phyloP scores from a whole-genome alignment of 257 asterid species.

The Nicotiana otophora region DNA sequence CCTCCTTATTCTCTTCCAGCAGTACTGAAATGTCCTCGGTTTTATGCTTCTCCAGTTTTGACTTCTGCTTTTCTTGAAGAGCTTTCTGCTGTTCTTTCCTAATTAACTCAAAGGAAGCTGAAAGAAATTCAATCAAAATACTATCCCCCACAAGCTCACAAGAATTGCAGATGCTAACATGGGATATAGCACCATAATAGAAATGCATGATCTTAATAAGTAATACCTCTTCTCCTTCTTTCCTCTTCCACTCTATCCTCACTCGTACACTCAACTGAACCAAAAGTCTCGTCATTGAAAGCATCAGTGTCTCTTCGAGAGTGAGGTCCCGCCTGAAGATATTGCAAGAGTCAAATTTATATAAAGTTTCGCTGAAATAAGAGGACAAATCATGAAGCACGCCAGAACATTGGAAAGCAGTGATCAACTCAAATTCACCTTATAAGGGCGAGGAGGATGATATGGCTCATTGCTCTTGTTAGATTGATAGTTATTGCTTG shows the following conservation, averaged over 20 bases:
- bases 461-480: slow-evolving; percentile 75
- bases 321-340: slow-evolving; percentile 64
- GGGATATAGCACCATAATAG: neutral
- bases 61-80: slow-evolving; percentile 75
- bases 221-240: slow-evolving; percentile 83
- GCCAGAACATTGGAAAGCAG: neutral
- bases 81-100: slow-evolving; percentile 85
- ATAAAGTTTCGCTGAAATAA: neutral
- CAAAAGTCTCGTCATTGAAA: slow-evolving; percentile 83
- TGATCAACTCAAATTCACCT: slow-evolving; percentile 40
- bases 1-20: slow-evolving; percentile 44
- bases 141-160: neutral
- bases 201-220: neutral
- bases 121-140: slow-evolving; percentile 2
- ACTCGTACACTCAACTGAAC: slow-evolving; percentile 57
- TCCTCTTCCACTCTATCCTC: slow-evolving; percentile 93
- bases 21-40: slow-evolving; percentile 32
- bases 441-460: slow-evolving; percentile 98
- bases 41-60: slow-evolving; percentile 40
- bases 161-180: neutral
- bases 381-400: neutral
- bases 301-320: slow-evolving; percentile 64
- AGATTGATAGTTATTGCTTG: slow-evolving; percentile 56
- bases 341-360: slow-evolving; percentile 6
- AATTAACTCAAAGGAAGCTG: slow-evolving; percentile 88